These are phyloP conservation scores for Pseudocercospora fuligena DNA, from an alignment of 2,329 filamentous ascomycete genomes.

Conservation along the genomic window DNA sequence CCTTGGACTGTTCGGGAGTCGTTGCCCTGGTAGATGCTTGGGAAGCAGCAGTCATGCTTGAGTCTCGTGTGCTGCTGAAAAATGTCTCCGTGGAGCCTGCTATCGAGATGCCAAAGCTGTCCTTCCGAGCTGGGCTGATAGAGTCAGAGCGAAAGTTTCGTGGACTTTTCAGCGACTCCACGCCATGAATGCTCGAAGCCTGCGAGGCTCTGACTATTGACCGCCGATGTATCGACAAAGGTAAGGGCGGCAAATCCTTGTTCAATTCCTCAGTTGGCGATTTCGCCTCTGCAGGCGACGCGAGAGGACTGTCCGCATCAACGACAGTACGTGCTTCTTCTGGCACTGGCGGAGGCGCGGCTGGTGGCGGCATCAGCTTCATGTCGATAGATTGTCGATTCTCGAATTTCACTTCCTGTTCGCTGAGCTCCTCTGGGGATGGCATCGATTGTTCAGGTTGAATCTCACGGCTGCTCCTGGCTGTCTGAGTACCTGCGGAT, in stretches of 20 bases:
- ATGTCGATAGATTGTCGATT: slow-evolving; percentile 24
- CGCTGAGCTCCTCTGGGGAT: slow-evolving; percentile 7
- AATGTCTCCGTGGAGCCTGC: slow-evolving; percentile 80
- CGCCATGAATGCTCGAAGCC: slow-evolving; percentile 17
- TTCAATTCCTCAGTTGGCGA: slow-evolving; percentile 11
- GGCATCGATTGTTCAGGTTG: slow-evolving; percentile 21
- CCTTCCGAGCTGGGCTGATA: slow-evolving; percentile 51
- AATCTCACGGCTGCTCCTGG: slow-evolving; percentile 15
- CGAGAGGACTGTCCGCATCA: not conserved
- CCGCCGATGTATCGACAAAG: slow-evolving; percentile 14
- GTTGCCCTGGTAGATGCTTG: slow-evolving; percentile 85
- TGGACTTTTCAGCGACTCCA: slow-evolving; percentile 25
- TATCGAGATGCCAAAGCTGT: slow-evolving; percentile 75
- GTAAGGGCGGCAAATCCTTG: slow-evolving; percentile 22
- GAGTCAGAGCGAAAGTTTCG: slow-evolving; percentile 22
- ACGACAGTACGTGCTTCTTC: not conserved
- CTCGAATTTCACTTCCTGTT: slow-evolving; percentile 14
- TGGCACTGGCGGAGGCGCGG: slow-evolving; percentile 16
- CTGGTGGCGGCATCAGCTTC: slow-evolving; percentile 18
- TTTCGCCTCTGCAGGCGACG: slow-evolving; percentile 15
- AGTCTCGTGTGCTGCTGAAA: slow-evolving; percentile 73
- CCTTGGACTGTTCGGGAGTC: slow-evolving; percentile 72
- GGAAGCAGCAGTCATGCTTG: slow-evolving; percentile 78
- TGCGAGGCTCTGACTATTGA: slow-evolving; percentile 25
- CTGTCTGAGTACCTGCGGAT: slow-evolving; percentile 1